A percentile compares a stretch with the other conserved stretches of the same genome.
These are phyloP conservation scores for Effrenium voratum DNA, from an alignment of 73 alveolate species.

Conservation along the genomic window DNA sequence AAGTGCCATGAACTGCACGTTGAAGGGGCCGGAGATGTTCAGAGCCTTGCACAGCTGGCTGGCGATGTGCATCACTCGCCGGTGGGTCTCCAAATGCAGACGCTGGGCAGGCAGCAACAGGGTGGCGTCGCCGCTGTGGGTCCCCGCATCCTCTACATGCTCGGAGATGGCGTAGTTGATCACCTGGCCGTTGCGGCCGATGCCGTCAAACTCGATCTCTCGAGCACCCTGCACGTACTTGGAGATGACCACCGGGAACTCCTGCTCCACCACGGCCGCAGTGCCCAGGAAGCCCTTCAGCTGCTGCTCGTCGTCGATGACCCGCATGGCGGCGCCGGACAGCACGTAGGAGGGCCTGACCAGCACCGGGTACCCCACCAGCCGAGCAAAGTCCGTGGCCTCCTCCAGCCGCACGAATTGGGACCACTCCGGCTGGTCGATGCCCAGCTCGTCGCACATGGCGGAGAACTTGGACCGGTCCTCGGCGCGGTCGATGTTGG, in stretches of 20 bases:
- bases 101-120: conserved; percentile 91
- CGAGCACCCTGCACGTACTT: conserved; percentile 92
- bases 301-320: conserved; percentile 87
- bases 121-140: conserved; percentile 94
- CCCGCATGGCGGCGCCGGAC: conserved; percentile 94
- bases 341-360: conserved; percentile 94
- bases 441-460: conserved; percentile 90
- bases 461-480: conserved; percentile 92
- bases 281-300: conserved; percentile 84
- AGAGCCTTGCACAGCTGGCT: conserved; percentile 94
- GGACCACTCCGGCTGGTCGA: conserved; percentile 94
- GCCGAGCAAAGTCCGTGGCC: conserved; percentile 47
- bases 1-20: conserved; percentile 93
- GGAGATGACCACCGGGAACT: conserved; percentile 94
- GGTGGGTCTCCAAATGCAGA: conserved; percentile 63
- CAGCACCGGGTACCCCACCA: conserved; percentile 89
- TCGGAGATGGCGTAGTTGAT: conserved; percentile 92
- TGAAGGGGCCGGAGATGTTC: conserved; percentile 93
- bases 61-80: conserved; percentile 92
- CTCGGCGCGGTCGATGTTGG: conserved; percentile 86
- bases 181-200: conserved; percentile 81
- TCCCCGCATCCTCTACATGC: conserved; percentile 94
- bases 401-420: conserved; percentile 83
- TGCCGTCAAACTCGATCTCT: conserved; percentile 94
- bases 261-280: conserved; percentile 80